These are phyloP conservation scores for Omphalea diandra DNA, from an alignment of 441 rosid species.

Conservation along the genomic window DNA sequence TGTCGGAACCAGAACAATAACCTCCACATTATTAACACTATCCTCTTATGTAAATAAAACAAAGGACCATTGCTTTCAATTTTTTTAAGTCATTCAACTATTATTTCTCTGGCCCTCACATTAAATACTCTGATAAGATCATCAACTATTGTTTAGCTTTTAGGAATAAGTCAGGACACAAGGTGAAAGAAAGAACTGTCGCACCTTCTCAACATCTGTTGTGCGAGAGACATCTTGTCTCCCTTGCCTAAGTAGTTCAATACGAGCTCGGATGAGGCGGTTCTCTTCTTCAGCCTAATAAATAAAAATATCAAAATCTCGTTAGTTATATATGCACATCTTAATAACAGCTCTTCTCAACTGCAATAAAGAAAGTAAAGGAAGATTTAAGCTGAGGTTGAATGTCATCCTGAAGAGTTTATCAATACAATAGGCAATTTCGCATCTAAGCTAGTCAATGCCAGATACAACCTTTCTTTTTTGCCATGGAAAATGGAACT, in stretches of 20 bases:
- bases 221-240: conserved; percentile 36
- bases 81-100: neutral
- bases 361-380: neutral
- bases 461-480: neutral
- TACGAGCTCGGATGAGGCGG: conserved; percentile 38
- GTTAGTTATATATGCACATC: neutral
- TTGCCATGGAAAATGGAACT: too few species aligned
- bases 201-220: conserved; percentile 42
- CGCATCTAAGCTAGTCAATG: neutral
- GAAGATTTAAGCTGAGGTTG: neutral
- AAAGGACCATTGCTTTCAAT: neutral
- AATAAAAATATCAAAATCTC: neutral
- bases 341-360: neutral
- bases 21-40: neutral
- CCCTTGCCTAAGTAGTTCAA: conserved; percentile 46
- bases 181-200: conserved; percentile 11
- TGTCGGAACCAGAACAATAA: neutral
- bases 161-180: neutral
- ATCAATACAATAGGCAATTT: neutral
- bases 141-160: neutral
- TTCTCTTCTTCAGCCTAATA: conserved; percentile 60
- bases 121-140: neutral
- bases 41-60: neutral
- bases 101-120: neutral
- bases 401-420: neutral